Evolutionary conservation across 1,284 basidiomycete genomes (phyloP).

Genomic region (Neolentinus lepideus): DNA sequence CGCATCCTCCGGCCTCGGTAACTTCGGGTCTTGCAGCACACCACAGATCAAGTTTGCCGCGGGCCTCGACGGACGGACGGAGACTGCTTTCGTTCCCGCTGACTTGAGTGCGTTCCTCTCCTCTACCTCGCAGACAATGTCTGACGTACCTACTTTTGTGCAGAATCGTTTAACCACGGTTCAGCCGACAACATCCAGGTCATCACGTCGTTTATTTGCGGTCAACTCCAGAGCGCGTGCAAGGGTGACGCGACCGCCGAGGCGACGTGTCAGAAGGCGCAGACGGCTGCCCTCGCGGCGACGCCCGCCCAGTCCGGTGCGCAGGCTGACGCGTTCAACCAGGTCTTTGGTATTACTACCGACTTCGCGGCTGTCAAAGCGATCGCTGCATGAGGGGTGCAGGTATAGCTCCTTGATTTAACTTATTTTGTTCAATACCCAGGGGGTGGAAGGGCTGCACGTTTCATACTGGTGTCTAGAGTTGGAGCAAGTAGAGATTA

Average conservation of each 20-base stretch:
- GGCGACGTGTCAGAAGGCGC: conserved; percentile 36
- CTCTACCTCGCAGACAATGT: background rate
- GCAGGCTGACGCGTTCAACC: conserved; percentile 55
- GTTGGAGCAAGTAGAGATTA: background rate
- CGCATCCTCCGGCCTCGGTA: conserved; percentile 4
- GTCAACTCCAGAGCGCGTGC: conserved; percentile 43
- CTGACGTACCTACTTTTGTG: background rate
- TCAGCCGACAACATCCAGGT: conserved; percentile 48
- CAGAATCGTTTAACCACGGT: conserved; percentile 36
- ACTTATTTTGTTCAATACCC: background rate
- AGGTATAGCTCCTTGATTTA: background rate
- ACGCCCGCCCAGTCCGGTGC: conserved; percentile 35
- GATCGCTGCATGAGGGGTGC: background rate
- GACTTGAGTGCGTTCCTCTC: conserved; percentile 17
- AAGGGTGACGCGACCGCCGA: conserved; percentile 45
- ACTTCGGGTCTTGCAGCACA: conserved; percentile 42
- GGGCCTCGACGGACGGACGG: conserved; percentile 51
- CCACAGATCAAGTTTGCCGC: conserved; percentile 54
- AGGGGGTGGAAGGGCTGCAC: background rate
- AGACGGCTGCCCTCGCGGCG: conserved; percentile 33
- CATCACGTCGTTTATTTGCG: conserved; percentile 50
- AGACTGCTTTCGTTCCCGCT: conserved; percentile 46
- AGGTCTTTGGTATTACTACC: conserved; percentile 39
- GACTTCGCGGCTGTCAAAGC: conserved; percentile 17
- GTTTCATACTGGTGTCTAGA: background rate